A percentile compares a stretch with the other conserved stretches of the same genome.
These are phyloP conservation scores for Cephaloascus fragrans DNA, from an alignment of 805 yeast genomes.

Conservation along the genomic window DNA sequence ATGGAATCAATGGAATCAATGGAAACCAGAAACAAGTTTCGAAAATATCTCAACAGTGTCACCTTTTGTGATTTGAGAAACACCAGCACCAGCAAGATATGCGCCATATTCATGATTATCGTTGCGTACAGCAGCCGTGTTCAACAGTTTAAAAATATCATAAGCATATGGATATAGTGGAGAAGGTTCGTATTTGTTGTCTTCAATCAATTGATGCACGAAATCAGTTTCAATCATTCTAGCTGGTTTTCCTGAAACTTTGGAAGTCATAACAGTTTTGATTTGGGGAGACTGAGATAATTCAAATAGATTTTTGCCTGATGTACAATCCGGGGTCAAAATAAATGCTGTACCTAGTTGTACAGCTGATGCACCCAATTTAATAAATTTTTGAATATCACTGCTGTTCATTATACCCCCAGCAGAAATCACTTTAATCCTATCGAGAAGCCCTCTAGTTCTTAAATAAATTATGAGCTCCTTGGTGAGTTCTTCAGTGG, in stretches of 20 bases:
- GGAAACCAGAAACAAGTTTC: no score
- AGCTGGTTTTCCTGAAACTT: conserved; percentile 29
- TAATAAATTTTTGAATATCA: conserved; percentile 18
- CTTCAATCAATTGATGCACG: conserved; percentile 11
- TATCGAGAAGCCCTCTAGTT: neutral
- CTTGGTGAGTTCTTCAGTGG: conserved; percentile 18
- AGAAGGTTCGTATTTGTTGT: conserved; percentile 1
- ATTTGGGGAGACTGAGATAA: conserved; percentile 8
- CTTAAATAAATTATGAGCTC: neutral
- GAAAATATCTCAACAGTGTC: neutral
- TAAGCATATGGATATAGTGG: neutral
- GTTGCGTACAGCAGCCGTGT: neutral
- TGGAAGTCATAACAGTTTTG: conserved; percentile 20
- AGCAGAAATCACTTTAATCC: conserved; percentile 31
- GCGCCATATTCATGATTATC: neutral
- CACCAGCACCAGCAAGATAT: conserved; percentile 6
- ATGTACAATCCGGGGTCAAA: conserved; percentile 17
- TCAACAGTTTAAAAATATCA: conserved; percentile 1
- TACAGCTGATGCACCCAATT: conserved; percentile 39
- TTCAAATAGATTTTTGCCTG: neutral
- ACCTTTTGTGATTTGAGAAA: neutral
- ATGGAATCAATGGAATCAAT: no score
- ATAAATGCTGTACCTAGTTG: conserved; percentile 49
- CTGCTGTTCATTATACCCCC: conserved; percentile 38
- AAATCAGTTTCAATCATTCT: conserved; percentile 26